Percentiles rank a stretch among this genome's conserved stretches.
Conservation (phyloP, 176 grass and related monocot genomes). For the Aegilops longissima region DNA sequence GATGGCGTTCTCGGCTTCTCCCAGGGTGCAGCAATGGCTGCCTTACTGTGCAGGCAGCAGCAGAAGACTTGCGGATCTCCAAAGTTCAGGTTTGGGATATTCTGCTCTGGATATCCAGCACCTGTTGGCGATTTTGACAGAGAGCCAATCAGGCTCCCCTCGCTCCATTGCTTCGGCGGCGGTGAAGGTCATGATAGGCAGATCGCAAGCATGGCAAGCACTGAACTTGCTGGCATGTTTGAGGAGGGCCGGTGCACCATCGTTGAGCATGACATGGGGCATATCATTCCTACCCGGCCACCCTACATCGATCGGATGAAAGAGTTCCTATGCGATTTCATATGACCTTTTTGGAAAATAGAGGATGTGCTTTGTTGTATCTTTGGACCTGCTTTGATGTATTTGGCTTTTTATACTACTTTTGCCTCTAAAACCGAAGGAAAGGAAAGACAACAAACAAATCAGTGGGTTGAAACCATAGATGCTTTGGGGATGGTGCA, state of each 20-base stretch:
- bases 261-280: constrained; percentile 89
- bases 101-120: constrained; percentile 75
- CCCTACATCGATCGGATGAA: constrained; percentile 78
- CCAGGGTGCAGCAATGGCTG: constrained; percentile 80
- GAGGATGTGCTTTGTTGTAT: constrained; percentile 16
- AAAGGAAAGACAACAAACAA: too few species aligned
- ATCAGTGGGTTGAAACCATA: too few species aligned
- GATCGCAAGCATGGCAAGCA: constrained; percentile 57
- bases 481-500: not conserved
- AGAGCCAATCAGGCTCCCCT: constrained; percentile 60
- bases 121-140: not conserved
- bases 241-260: constrained; percentile 37
- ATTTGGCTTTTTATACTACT: not conserved
- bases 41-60: constrained; percentile 68
- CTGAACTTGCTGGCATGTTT: constrained; percentile 54
- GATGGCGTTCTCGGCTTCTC: constrained; percentile 89
- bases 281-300: constrained; percentile 72
- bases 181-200: constrained; percentile 72
- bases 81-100: constrained; percentile 65
- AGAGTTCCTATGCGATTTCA: constrained; percentile 59
- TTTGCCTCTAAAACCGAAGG: too few species aligned
- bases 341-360: constrained; percentile 35
- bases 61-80: constrained; percentile 33
- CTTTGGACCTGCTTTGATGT: not conserved
- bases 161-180: constrained; percentile 78